Base-by-base conservation (phyloP, 2,329 filamentous ascomycete genomes). In the Harringtonia lauricola region DNA sequence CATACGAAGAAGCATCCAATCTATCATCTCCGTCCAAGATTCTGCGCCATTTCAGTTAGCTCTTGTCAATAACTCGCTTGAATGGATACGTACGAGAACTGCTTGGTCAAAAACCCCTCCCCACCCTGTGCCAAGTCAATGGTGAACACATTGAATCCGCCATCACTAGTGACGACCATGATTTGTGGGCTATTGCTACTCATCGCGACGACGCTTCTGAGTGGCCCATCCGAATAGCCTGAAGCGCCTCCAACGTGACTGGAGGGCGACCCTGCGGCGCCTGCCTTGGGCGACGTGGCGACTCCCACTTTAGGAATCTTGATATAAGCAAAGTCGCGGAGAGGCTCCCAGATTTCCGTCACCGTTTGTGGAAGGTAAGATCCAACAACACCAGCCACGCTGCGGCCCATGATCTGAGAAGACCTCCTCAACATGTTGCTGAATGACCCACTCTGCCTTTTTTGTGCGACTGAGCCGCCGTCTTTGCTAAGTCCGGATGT, bases 81-180 rank as follows among this genome's bases (percentile, higher is more conserved):
- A 38, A n/a, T 13, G 15, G 38, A 18, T 18, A 70, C 88, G 72
- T 68, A 95, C 87, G 87, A 94, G 60, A 88, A 95, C 59, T 94
- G 86, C 61, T 94, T 94, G 42, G 89, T 81, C 53, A 98, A 64
- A 39, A 84, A 86, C 0, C 92, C 92, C 64, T 98, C 92, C 21
- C 92, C 92, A 17, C 92, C 92, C 49, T 86, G 85, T 54, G 94
- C 89, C 68, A 98, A 77, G 59, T 98, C 89, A 43, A 98, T 88
- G 51, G 86, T 90, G 64, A 90, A 98, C 26, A 96, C 83, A 54
- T 92, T 95, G 57, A 95, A 96, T 21, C 83, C 83, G 10, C 92
- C 92, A 59, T 98, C 92, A 54, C 84, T 95, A 0, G 92, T 98
- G 14, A 95, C 89, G 0, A 96, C 86, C 89, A 98, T 96, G 39